These are phyloP conservation scores for Sporormia fimetaria DNA, from an alignment of 495 filamentous ascomycete species.

Conservation along the genomic window DNA sequence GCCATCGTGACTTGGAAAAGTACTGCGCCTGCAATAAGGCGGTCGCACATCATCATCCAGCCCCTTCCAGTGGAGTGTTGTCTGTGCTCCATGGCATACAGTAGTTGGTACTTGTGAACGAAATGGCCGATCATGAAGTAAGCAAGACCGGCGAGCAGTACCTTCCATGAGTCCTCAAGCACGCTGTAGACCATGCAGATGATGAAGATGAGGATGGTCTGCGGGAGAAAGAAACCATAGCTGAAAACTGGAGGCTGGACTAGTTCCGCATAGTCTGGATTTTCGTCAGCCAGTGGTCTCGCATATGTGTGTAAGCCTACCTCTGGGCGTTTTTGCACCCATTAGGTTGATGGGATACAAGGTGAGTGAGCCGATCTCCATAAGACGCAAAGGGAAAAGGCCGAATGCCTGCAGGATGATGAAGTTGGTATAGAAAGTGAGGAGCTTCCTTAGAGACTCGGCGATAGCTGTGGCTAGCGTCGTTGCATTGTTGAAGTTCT, in stretches of 20 bases:
- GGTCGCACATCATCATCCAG: slow-evolving; percentile 91
- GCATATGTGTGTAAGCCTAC: slow-evolving; percentile 22
- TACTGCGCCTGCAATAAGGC: slow-evolving; percentile 68
- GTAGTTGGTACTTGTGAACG: slow-evolving; percentile 94
- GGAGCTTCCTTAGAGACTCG: slow-evolving; percentile 55
- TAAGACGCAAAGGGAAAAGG: slow-evolving; percentile 80
- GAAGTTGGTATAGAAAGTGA: slow-evolving; percentile 84
- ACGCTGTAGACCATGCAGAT: slow-evolving; percentile 93
- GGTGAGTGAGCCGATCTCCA: slow-evolving; percentile 77
- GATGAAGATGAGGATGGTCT: slow-evolving; percentile 80
- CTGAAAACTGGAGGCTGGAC: slow-evolving; percentile 77
- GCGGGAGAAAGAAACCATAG: slow-evolving; percentile 92
- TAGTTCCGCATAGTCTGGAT: slow-evolving; percentile 67
- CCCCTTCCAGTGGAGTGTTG: slow-evolving; percentile 89
- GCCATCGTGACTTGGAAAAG: slow-evolving; percentile 88
- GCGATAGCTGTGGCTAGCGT: slow-evolving; percentile 69
- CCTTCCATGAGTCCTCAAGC: slow-evolving; percentile 67
- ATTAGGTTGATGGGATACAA: slow-evolving; percentile 74
- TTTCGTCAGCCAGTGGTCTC: slow-evolving; percentile 3
- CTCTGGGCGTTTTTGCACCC: slow-evolving; percentile 74
- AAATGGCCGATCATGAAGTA: slow-evolving; percentile 88
- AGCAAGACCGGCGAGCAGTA: slow-evolving; percentile 69
- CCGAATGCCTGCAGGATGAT: slow-evolving; percentile 89
- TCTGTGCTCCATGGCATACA: slow-evolving; percentile 97
- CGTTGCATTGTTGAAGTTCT: slow-evolving; percentile 64